Percentiles rank a stretch among this genome's conserved stretches.
Conservation (phyloP, 371 early-diverging fungal species). For the Neoconidiobolus thromboides region DNA sequence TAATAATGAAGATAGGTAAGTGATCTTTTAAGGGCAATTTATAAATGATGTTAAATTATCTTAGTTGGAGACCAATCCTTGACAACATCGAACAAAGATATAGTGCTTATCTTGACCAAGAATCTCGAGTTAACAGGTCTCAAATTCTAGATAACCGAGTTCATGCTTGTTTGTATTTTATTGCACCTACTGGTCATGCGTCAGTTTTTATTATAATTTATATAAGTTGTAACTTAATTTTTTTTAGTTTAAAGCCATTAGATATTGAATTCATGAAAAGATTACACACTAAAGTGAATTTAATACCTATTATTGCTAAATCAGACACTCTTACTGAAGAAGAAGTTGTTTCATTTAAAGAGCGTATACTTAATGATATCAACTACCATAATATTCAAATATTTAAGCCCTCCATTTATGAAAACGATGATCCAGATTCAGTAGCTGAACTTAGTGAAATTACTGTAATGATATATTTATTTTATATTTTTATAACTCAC, state of each 20-base stretch:
- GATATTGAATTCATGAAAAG: constrained; percentile 94
- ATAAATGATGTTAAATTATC: not conserved
- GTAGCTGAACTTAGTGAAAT: constrained; percentile 85
- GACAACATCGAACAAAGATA: constrained; percentile 90
- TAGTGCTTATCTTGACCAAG: constrained; percentile 87
- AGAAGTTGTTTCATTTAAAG: constrained; percentile 84
- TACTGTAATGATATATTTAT: constrained; percentile 70
- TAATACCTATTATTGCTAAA: constrained; percentile 97
- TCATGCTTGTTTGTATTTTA: constrained; percentile 96
- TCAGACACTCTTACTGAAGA: constrained; percentile 93
- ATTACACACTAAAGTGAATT: constrained; percentile 81
- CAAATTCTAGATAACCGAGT: constrained; percentile 81
- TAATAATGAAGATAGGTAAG: constrained; percentile 80
- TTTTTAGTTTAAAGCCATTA: constrained; percentile 51
- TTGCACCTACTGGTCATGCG: constrained; percentile 87
- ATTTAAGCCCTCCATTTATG: constrained; percentile 78
- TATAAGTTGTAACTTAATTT: constrained; percentile 7
- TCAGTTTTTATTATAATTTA: constrained; percentile 13
- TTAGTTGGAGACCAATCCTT: constrained; percentile 85
- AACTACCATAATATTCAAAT: constrained; percentile 81
- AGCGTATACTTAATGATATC: constrained; percentile 83
- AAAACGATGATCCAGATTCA: constrained; percentile 87
- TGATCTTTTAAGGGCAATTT: not conserved
- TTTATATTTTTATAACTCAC: not conserved
- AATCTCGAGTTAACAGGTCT: constrained; percentile 73